Evolutionary conservation across 192 early-diverging fungal genomes (phyloP), one percentile per base, ranked within the genome.

Genomic region (Cetraspora pellucida): DNA sequence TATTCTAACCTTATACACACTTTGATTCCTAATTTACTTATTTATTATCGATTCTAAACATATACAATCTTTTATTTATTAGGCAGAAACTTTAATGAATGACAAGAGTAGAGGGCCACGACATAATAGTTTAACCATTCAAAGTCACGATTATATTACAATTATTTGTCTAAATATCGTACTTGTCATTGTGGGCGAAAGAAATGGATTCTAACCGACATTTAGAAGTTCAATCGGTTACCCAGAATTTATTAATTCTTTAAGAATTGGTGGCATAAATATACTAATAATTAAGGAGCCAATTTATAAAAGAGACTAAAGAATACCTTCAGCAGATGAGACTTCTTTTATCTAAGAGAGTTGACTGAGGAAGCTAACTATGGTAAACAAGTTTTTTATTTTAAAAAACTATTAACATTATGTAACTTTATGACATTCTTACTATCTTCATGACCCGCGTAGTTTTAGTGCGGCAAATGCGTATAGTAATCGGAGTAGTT

Each of bases 141-240:
- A 86, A 65, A 78, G 80, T 16, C 91, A 91, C 23, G 89, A 91
- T 23, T 73, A 83, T 1, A 86, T 92, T 17, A 90, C 91, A 79
- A 90, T 67, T 78, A 82, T 45, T 79, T 93, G 64, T 83, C 89
- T 57, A 85, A 85, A 69, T 94, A 91, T 60, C 89, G 86, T 14
- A 90, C 90, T 80, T 93, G 47, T 86, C 88, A 46, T 70, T 91
- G 19, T 94, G 93, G 93, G 82, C 92, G 66, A 87, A 89, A 71
- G 89, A 93, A 64, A 87, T 93, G 78, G 91, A 93, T 47, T 82
- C 91, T 28, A 82, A 85, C 30, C 84, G 89, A 23, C 89, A 92
- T 79, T 87, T 87, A 66, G 93, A 94, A 71, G 75, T 93, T 7
- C 92, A 93, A 61, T 89, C 85, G 77, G 85, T 94, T 80, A 50